Evolutionary conservation across 192 early-diverging fungal species (phyloP).

Genomic region (Cetraspora pellucida): DNA sequence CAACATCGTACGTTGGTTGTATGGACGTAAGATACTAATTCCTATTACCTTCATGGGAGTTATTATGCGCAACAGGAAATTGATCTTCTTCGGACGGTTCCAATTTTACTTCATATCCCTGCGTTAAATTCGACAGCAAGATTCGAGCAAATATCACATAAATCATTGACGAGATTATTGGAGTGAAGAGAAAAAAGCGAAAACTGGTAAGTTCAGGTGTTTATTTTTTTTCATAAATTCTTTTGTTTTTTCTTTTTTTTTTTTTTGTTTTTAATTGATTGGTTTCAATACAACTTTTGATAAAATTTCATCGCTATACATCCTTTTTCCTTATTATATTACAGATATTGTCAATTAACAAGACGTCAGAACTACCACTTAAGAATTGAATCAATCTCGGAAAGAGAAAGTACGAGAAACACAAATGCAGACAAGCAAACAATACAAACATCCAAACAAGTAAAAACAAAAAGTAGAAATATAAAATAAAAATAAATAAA

Average conservation of each 20-base stretch:
- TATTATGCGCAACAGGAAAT: background rate
- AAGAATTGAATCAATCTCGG: background rate
- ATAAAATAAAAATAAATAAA: background rate
- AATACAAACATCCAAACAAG: background rate
- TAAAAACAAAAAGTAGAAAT: background rate
- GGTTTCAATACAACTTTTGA: no score
- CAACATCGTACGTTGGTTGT: background rate
- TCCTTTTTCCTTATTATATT: background rate
- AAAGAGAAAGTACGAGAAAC: background rate
- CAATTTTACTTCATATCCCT: constrained; percentile 22
- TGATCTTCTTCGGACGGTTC: constrained; percentile 11
- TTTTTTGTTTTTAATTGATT: background rate
- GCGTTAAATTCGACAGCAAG: constrained; percentile 2
- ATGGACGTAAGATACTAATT: background rate
- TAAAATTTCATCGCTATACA: no score
- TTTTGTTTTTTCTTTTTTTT: background rate
- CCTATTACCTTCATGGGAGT: constrained; percentile 20
- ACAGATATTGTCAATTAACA: constrained; percentile 11
- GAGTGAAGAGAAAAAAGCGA: constrained; percentile 17
- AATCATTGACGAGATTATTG: constrained; percentile 23
- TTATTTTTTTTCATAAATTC: background rate
- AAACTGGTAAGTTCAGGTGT: constrained; percentile 12
- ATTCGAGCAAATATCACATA: constrained; percentile 11
- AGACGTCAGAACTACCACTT: constrained; percentile 1
- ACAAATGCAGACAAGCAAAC: background rate